Conservation (phyloP, 2,329 filamentous ascomycete genomes). For the Aureobasidium sp. region DNA sequence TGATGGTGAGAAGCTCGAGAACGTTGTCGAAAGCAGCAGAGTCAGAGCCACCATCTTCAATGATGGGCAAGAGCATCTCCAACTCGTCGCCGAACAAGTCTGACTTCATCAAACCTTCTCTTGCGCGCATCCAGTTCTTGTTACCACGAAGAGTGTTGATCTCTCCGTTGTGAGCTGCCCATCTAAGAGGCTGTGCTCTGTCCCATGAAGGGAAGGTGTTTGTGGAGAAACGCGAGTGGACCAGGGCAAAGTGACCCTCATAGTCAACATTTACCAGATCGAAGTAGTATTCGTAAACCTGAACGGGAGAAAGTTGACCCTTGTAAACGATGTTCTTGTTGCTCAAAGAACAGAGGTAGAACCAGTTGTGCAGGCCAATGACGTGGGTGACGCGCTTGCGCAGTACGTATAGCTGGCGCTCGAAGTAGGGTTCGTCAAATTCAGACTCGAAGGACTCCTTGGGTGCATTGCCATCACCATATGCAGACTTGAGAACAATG, state of each 20-base stretch:
- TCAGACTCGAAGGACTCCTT: conserved; percentile 68
- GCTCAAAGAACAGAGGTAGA: conserved; percentile 91
- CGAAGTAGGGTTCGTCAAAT: conserved; percentile 81
- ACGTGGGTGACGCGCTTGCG: conserved; percentile 92
- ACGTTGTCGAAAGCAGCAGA: conserved; percentile 98
- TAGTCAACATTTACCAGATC: conserved; percentile 96
- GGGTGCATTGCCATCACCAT: conserved; percentile 73
- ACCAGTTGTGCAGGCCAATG: conserved; percentile 96
- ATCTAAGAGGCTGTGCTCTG: conserved; percentile 88
- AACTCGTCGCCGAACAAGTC: conserved; percentile 88
- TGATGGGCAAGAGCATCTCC: conserved; percentile 83
- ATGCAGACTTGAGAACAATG: conserved; percentile 77
- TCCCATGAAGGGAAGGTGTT: conserved; percentile 99
- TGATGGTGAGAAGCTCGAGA: conserved; percentile 85
- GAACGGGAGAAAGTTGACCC: conserved; percentile 85
- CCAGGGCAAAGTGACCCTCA: conserved; percentile 91
- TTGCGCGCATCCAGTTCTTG: conserved; percentile 99
- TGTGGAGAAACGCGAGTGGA: conserved; percentile 95
- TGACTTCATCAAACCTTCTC: conserved; percentile 91
- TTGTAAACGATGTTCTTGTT: conserved; percentile 99
- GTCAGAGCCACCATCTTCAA: conserved; percentile 93
- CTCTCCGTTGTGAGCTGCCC: conserved; percentile 97
- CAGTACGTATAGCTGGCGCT: conserved; percentile 87
- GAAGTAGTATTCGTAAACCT: conserved; percentile 98
- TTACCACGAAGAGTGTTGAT: conserved; percentile 96